Base-by-base conservation (phyloP, 192 early-diverging fungal species). In the Coemansia sp. region DNA sequence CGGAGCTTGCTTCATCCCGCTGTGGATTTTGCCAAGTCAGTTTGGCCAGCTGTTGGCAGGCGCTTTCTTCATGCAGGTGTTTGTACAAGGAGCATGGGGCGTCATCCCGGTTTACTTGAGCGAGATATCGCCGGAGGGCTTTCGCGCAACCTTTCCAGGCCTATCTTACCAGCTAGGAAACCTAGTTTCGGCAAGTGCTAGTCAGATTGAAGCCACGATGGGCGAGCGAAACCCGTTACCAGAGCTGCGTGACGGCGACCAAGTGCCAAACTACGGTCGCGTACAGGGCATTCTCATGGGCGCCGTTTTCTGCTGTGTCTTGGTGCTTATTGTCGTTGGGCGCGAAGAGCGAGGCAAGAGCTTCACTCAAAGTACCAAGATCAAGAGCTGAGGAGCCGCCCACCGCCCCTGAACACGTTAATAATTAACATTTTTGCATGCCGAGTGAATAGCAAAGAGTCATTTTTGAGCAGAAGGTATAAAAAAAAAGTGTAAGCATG, bases 121-220 rank as follows among this genome's bases (percentile, higher is more conserved):
- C 72, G 92, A 93, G 58, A 73, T 93, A 36, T 88, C 89, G 43
- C 92, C 92, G 27, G 78, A 87, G 38, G 79, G 76, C 16, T 86
- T 92, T 71, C 88, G 92, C 11, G 87, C 87, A 15, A 85, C 88
- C 3, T 88, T 93, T 62, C 90, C 90, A 10, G 91, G 92, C 20
- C 75, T 93, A n/a, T 69, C 89, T 3, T 92, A 92, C 74, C 91
- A 93, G 81, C 78, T 91, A 18, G 92, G 91, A 33, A 93, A 91
- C 66, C 74, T 93, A 66, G 86, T 92, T 53, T 67, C 79, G 1
- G 81, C 88, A 12, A 84, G 86, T 20, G 79, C 85, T 33, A 87
- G 86, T 33, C 84, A 87, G 68, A 88, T 89, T 53, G 89, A 88
- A 53, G 79, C 85, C n/a, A 74, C 72, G 27, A 65, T 87, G 71